Evolutionary conservation across 129 eudicot genomes (phyloP).

Genomic region (Helianthus annuus): HanXRQr2.0-SUNRISE NC_035439.2:42649285-42649784

Average conservation of each 20-base stretch:
- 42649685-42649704: constrained; percentile 25
- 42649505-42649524: background rate
- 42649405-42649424: too few relatives aligned
- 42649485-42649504: background rate
- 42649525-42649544: constrained; percentile 1
- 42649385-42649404: too few relatives aligned
- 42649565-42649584: background rate
- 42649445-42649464: too few relatives aligned
- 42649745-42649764: background rate
- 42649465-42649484: too few relatives aligned
- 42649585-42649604: constrained; percentile 12
- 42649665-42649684: constrained; percentile 12
- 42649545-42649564: background rate
- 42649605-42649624: background rate
- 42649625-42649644: constrained; percentile 3
- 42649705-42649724: constrained; percentile 8
- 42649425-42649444: too few relatives aligned
- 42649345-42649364: too few relatives aligned
- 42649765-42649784: constrained; percentile 18
- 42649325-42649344: too few relatives aligned
- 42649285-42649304: too few relatives aligned
- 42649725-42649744: constrained; percentile 13
- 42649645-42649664: constrained; percentile 3
- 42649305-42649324: too few relatives aligned
- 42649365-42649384: too few relatives aligned